Conservation (phyloP, 148 eudicot species). For the Amaranthus cruentus region DNA sequence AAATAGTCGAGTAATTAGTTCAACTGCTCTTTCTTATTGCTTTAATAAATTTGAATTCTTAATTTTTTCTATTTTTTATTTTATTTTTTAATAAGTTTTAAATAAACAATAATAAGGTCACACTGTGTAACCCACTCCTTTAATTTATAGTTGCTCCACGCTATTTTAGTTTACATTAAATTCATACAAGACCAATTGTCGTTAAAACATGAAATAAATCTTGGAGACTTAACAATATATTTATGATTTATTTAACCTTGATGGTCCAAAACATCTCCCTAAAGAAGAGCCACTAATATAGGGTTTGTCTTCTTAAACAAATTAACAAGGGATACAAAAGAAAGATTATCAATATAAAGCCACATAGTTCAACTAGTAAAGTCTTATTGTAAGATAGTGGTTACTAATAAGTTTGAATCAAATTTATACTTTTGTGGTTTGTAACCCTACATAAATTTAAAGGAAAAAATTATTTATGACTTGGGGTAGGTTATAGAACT, state of each 20-base stretch:
- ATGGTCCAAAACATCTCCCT: conserved; percentile 14
- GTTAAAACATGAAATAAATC: background rate
- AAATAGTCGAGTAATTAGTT: conserved; percentile 26
- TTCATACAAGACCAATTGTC: background rate
- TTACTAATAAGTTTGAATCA: no score
- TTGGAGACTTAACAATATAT: background rate
- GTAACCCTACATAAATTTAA: no score
- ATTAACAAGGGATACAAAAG: background rate
- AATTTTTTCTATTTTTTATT: background rate
- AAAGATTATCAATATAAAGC: no score
- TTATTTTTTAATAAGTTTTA: background rate
- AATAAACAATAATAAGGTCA: no score
- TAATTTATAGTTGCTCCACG: no score
- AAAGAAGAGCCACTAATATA: conserved; percentile 16
- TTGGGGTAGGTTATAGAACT: no score
- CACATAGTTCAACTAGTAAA: no score
- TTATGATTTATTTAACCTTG: background rate
- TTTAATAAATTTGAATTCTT: conserved; percentile 10
- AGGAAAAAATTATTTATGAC: no score
- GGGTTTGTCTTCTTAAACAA: background rate
- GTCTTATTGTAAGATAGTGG: no score
- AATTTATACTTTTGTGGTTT: no score
- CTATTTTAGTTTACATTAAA: no score
- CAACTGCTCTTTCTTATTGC: conserved; percentile 20
- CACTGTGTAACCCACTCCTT: no score